phyloP scores from a whole-genome alignment of 2,329 filamentous ascomycete genomes.

The Xylariaceae sp. region DNA sequence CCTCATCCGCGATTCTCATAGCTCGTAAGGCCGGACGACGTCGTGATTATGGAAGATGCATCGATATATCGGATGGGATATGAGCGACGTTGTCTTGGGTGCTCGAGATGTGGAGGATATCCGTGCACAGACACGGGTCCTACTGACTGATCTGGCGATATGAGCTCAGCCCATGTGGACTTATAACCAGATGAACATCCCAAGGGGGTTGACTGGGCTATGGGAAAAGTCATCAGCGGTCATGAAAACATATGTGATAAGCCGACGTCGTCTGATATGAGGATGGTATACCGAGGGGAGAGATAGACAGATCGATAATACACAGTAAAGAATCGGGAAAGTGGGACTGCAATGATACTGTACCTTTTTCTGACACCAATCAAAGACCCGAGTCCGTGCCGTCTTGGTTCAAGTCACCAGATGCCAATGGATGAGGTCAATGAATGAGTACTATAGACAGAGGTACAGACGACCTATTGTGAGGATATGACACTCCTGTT shows the following conservation, averaged over 20 bases:
- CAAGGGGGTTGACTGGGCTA: constrained; percentile 8
- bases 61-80: constrained; percentile 24
- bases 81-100: constrained; percentile 21
- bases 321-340: constrained; percentile 5
- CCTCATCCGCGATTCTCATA: constrained; percentile 26
- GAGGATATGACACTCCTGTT: no score
- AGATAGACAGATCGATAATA: constrained; percentile 1
- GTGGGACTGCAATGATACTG: constrained; percentile 11
- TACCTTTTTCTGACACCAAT: constrained; percentile 12
- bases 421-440: no score
- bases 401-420: no score
- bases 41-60: constrained; percentile 18
- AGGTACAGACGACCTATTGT: no score
- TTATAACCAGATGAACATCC: constrained; percentile 16
- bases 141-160: constrained; percentile 21
- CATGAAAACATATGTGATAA: constrained; percentile 1
- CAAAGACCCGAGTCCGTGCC: no score
- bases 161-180: constrained; percentile 14
- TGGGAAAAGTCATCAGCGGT: constrained; percentile 17
- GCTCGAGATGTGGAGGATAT: constrained; percentile 21
- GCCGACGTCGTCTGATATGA: no score
- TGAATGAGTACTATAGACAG: no score
- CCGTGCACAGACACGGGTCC: constrained; percentile 15
- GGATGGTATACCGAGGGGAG: no score
- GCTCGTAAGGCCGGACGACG: constrained; percentile 19